Base-by-base conservation (phyloP, 208 protist genomes). In the Leishmania martiniquensis region DNA sequence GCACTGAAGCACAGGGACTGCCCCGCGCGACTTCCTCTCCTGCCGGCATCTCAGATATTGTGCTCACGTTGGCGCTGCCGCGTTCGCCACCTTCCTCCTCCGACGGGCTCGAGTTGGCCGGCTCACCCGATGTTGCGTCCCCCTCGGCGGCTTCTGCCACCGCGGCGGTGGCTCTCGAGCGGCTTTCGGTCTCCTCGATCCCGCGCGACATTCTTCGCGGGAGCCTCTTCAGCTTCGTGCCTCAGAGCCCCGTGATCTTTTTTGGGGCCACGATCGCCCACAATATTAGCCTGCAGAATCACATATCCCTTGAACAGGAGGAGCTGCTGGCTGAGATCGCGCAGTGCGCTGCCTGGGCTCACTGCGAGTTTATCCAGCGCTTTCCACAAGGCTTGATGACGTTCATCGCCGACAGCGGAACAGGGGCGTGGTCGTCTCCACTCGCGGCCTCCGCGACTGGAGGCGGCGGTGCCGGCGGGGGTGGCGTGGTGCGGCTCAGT, bases 201-300 rank as follows among this genome's bases (percentile, higher is more conserved):
- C 84, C 86, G 1, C 77, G 76, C 17, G 59, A 72, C 29, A 75
- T 85, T 12, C 83, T 96, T 54, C 89, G 92, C 10, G 81, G 81
- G 25, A 52, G 52, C 12, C 67, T 96, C 0, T 96, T 96, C 66
- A 88, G 87, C 59, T 94, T 89, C 59, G 89, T 96, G 25, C 92
- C 92, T 32, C 92, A 96, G 86, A 83, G 29, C 60, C 82, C 92
- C 12, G 85, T 85, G 29, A 80, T 96, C 55, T 91, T 96, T 59
- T 66, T 82, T 22, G 90, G 89, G 29, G 85, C 91, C 69, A 91
- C 92, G 37, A 90, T 96, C 77, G 92, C 90, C 22, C 90, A 96
- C 76, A 96, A 96, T 80, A 86, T 96, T 54, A 90, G 88, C 75
- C 81, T 96, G n/a, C 76, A 84, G 63, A 85, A 83, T 65, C 83